Evolutionary conservation across 164 flowering plant genomes (phyloP), one percentile per base, ranked within the genome.

Genomic region (Umbilicus rupestris): DNA sequence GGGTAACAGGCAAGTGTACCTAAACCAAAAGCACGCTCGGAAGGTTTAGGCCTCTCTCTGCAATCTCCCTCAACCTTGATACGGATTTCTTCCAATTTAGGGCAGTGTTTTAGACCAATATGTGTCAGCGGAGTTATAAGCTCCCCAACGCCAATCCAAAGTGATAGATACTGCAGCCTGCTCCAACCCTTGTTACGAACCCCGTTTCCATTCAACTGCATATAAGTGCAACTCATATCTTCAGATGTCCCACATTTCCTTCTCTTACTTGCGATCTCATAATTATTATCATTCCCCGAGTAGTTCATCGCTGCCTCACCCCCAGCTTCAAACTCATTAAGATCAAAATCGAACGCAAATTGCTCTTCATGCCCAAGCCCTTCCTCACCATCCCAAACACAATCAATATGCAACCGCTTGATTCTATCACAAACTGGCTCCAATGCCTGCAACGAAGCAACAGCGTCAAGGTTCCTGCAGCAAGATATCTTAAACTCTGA

Each of bases 11-110:
- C 69, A 1, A 95, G 87, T 19, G 75, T 62, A 64, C 74, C 67
- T 71, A 95, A 72, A 8, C 96, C 97, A 39, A 92, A 88, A n/a
- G 74, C 88, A 0, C 16, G 71, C 45, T 66, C 70, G 0, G 76
- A 46, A 0, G 89, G 97, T 62, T 73, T 88, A 3, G 74, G 75
- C 67, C 77, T 47, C 6, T 73, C 78, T 67, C 97, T 63, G 79
- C 94, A 87, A 63, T 95, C 99, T n/a, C 99, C 99, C 70, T 90
- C 99, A 0, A 95, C 83, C 68, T 74, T 81, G 42, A 92, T 84
- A 29, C 49, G 55, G 17, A 92, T 80, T 78, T 92, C 97, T 72
- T 85, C 90, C 77, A 92, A 68, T 39, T 67, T 73, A 0, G 97
- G 99, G 72, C 99, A 95, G 47, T 76, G 71, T 64, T 86, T 87